These are phyloP conservation scores for Spiraea crenata DNA, from an alignment of 331 rosid species.

Conservation along the genomic window DNA sequence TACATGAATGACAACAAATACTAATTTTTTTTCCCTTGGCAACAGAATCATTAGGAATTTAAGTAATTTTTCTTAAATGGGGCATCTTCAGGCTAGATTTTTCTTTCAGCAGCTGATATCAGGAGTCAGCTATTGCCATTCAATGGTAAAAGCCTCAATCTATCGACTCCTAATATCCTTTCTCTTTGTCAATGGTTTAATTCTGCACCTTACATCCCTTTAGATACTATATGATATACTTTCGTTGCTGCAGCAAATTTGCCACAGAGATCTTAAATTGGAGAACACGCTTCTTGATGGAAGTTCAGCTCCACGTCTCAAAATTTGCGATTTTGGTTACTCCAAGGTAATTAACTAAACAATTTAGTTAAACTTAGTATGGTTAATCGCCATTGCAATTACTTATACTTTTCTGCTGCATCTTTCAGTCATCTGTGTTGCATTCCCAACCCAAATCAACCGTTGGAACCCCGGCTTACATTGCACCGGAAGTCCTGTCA, in stretches of 20 bases:
- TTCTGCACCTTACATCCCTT: slow-evolving; percentile 1
- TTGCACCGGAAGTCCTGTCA: slow-evolving; percentile 93
- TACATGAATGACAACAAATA: not conserved
- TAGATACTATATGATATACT: slow-evolving; percentile 15
- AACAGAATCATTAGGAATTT: not conserved
- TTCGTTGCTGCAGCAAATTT: slow-evolving; percentile 65
- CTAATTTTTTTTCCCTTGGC: not conserved
- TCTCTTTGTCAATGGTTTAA: not conserved
- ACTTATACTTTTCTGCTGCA: slow-evolving; percentile 1
- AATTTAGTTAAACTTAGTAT: not conserved
- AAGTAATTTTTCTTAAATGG: not conserved
- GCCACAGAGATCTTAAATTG: slow-evolving; percentile 96
- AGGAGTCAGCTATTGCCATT: slow-evolving; percentile 94
- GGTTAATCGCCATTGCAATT: not conserved
- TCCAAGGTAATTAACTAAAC: slow-evolving; percentile 59
- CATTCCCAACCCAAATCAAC: slow-evolving; percentile 99
- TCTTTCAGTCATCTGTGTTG: slow-evolving; percentile 76
- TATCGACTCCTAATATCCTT: not conserved
- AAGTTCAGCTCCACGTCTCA: slow-evolving; percentile 86
- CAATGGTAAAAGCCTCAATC: slow-evolving; percentile 58
- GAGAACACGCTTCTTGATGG: slow-evolving; percentile 95
- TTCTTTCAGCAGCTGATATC: slow-evolving; percentile 94
- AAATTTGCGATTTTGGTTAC: slow-evolving; percentile 95
- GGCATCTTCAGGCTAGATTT: slow-evolving; percentile 61
- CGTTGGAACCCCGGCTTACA: slow-evolving; percentile 97